These are phyloP conservation scores for Exutisphaerella laricina DNA, from an alignment of 2,329 filamentous ascomycete genomes.

Conservation along the genomic window DNA sequence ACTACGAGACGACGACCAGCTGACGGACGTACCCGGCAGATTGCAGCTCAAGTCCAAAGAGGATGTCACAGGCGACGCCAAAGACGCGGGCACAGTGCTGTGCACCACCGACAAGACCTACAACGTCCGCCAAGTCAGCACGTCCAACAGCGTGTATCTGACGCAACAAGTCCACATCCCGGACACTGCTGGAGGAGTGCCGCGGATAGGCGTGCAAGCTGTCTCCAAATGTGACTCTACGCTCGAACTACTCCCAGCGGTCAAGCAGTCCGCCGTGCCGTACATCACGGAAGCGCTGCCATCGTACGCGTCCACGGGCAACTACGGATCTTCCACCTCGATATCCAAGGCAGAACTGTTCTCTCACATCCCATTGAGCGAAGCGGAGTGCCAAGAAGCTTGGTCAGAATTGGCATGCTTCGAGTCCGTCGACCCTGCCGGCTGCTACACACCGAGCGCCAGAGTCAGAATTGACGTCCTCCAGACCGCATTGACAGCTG, in stretches of 20 bases:
- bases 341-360: constrained; percentile 40
- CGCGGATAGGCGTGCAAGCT: constrained; percentile 35
- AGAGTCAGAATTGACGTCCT: constrained; percentile 45
- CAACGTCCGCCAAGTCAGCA: constrained; percentile 58
- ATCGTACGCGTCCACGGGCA: constrained; percentile 33
- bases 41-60: constrained; percentile 38
- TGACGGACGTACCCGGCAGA: constrained; percentile 23
- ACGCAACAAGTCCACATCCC: constrained; percentile 36
- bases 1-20: not conserved
- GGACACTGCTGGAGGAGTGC: constrained; percentile 18
- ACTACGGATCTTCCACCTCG: constrained; percentile 13
- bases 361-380: constrained; percentile 48
- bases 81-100: constrained; percentile 47
- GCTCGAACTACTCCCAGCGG: constrained; percentile 37
- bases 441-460: constrained; percentile 46
- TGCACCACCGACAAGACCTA: constrained; percentile 55
- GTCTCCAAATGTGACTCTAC: constrained; percentile 42
- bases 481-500: constrained; percentile 40
- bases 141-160: constrained; percentile 58
- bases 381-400: constrained; percentile 45
- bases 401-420: constrained; percentile 52
- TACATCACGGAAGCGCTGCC: constrained; percentile 37
- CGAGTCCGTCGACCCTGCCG: constrained; percentile 33
- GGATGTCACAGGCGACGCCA: constrained; percentile 24
- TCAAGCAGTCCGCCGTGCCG: constrained; percentile 32